Evolutionary conservation across 2,329 filamentous ascomycete genomes (phyloP).

Genomic region (Cladosporium velox): DNA sequence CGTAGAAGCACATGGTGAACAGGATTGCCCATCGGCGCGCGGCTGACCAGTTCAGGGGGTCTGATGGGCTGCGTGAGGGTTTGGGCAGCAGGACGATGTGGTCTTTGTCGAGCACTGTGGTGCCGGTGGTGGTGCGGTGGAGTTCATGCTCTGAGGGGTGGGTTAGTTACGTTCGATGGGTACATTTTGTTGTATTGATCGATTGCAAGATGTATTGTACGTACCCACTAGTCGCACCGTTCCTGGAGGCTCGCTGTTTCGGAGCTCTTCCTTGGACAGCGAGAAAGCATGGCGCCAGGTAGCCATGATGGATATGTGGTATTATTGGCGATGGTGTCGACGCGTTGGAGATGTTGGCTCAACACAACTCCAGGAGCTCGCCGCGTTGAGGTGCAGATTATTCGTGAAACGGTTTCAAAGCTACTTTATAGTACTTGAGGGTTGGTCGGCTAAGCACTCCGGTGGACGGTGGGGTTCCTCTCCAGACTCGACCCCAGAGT

Average conservation of each 20-base stretch:
- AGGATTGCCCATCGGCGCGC: conserved; percentile 42
- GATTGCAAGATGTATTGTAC: not conserved
- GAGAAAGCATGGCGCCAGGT: conserved; percentile 40
- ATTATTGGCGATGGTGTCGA: not conserved
- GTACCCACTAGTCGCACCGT: conserved; percentile 44
- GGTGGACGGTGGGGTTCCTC: not conserved
- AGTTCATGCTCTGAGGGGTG: conserved; percentile 31
- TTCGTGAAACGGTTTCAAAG: conserved; percentile 1
- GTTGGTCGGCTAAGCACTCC: not conserved
- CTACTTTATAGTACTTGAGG: conserved; percentile 14
- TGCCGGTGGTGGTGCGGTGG: conserved; percentile 31
- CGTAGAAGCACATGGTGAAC: conserved; percentile 41
- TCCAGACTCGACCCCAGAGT: conserved; percentile 1
- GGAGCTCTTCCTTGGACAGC: conserved; percentile 43
- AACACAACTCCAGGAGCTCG: not conserved
- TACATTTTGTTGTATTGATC: not conserved
- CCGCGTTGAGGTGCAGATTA: not conserved
- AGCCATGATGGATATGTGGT: conserved; percentile 35
- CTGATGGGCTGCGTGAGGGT: conserved; percentile 43
- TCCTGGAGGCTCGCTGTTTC: conserved; percentile 43
- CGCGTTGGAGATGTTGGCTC: not conserved
- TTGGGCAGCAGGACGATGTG: conserved; percentile 41
- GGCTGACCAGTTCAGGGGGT: conserved; percentile 44
- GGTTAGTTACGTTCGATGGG: not conserved
- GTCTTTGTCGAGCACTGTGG: conserved; percentile 34